Evolutionary conservation across 176 grass and related monocot species (phyloP).

Genomic region (Oryza rufipogon): DNA sequence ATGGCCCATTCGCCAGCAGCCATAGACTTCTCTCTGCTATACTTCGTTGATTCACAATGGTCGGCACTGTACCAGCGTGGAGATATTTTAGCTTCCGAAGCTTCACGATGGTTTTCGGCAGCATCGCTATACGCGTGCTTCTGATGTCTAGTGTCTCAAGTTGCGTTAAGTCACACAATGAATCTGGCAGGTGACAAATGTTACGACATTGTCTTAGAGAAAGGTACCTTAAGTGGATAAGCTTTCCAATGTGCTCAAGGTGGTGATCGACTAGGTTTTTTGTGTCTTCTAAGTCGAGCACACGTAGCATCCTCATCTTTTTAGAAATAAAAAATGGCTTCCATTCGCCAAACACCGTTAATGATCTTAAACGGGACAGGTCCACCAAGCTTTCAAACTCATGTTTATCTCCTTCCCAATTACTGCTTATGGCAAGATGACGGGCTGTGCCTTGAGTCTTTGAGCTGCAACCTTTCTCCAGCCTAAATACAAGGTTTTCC

Average conservation of each 20-base stretch:
- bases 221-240: constrained; percentile 37
- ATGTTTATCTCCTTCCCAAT: background rate
- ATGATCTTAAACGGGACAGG: constrained; percentile 15
- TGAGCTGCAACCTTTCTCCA: no score
- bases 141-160: background rate
- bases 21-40: no score
- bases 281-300: constrained; percentile 44
- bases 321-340: background rate
- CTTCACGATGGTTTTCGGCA: background rate
- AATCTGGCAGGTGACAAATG: background rate
- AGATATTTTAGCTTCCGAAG: background rate
- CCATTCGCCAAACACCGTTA: constrained; percentile 15
- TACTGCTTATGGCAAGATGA: constrained; percentile 1
- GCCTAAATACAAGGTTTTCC: no score
- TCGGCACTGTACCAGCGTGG: no score
- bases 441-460: background rate
- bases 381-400: background rate
- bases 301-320: constrained; percentile 30
- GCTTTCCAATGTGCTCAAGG: constrained; percentile 12
- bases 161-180: background rate
- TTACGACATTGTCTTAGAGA: background rate
- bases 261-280: background rate
- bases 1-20: no score
- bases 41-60: fast-evolving
- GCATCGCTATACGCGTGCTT: fast-evolving